Percentiles rank a stretch among this genome's conserved stretches.
Conservation (phyloP, 441 rosid genomes). For the Adansonia gregorii region DNA sequence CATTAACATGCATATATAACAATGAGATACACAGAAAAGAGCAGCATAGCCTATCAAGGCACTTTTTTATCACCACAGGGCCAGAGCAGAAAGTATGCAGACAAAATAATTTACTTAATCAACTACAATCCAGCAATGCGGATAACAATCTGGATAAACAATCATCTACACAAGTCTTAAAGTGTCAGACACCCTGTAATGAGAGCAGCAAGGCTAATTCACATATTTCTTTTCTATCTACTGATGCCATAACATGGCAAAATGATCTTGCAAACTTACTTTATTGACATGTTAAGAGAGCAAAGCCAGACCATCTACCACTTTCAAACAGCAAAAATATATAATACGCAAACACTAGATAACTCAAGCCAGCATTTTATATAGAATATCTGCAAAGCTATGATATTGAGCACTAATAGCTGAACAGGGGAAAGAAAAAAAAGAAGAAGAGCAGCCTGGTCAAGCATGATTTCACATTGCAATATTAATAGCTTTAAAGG, state of each 20-base stretch:
- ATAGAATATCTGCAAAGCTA: background rate
- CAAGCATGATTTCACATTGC: conserved; percentile 1
- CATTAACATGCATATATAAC: background rate
- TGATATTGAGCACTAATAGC: background rate
- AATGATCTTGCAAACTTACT: background rate
- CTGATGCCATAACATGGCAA: background rate
- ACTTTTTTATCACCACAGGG: background rate
- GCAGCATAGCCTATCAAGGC: conserved; percentile 1
- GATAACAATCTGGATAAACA: background rate
- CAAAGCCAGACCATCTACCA: conserved; percentile 12
- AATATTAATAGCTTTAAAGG: conserved; percentile 29
- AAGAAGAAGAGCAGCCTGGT: background rate
- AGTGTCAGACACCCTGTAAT: conserved; percentile 2
- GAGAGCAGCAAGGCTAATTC: conserved; percentile 17
- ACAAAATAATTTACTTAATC: conserved; percentile 16
- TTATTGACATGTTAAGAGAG: conserved; percentile 8
- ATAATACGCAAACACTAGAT: background rate
- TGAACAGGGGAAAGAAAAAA: background rate
- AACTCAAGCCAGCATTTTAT: background rate
- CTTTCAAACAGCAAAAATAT: background rate
- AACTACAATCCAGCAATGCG: background rate
- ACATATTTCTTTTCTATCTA: background rate
- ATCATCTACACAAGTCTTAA: background rate
- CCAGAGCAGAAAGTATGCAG: conserved; percentile 7
- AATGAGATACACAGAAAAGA: background rate